Evolutionary conservation across 1,139 yeast species (phyloP).

Genomic region (Casaregolazyma lundiana): DNA sequence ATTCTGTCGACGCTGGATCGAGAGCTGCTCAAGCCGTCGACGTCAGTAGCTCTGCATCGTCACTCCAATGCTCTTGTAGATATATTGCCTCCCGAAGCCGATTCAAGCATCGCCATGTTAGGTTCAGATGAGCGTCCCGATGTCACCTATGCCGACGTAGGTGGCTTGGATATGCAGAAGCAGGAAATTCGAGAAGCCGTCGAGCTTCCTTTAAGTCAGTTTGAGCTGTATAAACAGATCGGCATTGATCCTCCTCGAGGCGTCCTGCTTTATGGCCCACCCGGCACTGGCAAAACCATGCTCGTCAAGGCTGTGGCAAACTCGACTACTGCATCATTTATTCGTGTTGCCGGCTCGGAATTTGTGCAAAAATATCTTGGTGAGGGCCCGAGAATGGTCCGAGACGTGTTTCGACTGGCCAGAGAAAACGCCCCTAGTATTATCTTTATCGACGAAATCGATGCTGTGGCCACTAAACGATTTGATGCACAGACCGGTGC

Average conservation of each 20-base stretch:
- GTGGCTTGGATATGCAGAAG: conserved; percentile 98
- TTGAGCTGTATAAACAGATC: conserved; percentile 91
- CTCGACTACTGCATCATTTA: conserved; percentile 90
- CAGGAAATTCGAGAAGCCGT: conserved; percentile 99
- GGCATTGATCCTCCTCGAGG: conserved; percentile 99
- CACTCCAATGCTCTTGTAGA: conserved; percentile 97
- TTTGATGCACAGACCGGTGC: conserved; percentile 99
- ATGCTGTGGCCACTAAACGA: conserved; percentile 98
- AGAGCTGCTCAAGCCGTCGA: conserved; percentile 88
- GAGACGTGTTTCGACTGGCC: conserved; percentile 95
- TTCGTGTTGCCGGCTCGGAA: conserved; percentile 96
- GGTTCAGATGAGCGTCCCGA: conserved; percentile 88
- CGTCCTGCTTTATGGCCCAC: conserved; percentile 94
- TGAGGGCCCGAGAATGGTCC: conserved; percentile 99
- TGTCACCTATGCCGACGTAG: conserved; percentile 87
- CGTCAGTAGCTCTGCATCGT: conserved; percentile 95
- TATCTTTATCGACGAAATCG: conserved; percentile 96
- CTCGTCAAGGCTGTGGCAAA: conserved; percentile 98
- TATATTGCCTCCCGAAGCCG: conserved; percentile 97
- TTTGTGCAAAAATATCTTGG: conserved; percentile 97
- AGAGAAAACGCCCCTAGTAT: conserved; percentile 96
- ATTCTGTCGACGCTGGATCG: conserved; percentile 92
- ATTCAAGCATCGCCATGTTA: conserved; percentile 89
- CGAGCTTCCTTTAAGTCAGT: conserved; percentile 92
- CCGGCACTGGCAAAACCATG: conserved; percentile 99